Evolutionary conservation across 352 stramenopile genomes (phyloP).

Genomic region (Phytopythium vexans): DNA sequence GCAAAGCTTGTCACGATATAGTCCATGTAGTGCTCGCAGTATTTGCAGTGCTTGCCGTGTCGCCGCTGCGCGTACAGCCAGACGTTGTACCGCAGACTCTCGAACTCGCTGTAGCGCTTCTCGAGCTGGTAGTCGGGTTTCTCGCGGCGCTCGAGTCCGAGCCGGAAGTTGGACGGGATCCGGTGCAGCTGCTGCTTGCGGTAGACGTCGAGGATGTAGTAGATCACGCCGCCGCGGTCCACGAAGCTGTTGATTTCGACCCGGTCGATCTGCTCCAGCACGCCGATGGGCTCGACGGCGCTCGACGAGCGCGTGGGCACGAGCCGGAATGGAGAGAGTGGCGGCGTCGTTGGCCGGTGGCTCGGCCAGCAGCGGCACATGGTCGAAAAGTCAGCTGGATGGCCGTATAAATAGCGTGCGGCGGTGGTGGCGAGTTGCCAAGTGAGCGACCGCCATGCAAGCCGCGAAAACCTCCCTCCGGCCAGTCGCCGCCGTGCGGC

Average conservation of each 20-base stretch:
- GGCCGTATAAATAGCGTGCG: slow-evolving; percentile 5
- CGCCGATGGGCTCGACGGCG: slow-evolving; percentile 29
- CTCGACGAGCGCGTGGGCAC: slow-evolving; percentile 32
- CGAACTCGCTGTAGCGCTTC: slow-evolving; percentile 27
- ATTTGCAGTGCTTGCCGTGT: slow-evolving; percentile 19
- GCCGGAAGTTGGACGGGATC: slow-evolving; percentile 13
- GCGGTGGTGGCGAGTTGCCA: not conserved
- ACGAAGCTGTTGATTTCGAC: slow-evolving; percentile 41
- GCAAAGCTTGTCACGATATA: slow-evolving; percentile 39
- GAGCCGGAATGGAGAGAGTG: slow-evolving; percentile 29
- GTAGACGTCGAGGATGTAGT: slow-evolving; percentile 53
- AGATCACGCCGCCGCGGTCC: slow-evolving; percentile 28
- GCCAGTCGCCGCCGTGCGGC: too few relatives aligned
- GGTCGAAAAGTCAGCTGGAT: not conserved
- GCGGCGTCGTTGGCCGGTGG: slow-evolving; percentile 21
- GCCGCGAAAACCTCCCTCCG: too few relatives aligned
- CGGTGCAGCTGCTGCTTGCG: slow-evolving; percentile 34
- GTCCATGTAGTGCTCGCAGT: slow-evolving; percentile 34
- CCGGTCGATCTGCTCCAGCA: slow-evolving; percentile 41
- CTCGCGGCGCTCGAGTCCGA: slow-evolving; percentile 8
- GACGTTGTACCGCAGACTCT: slow-evolving; percentile 27
- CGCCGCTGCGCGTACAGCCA: slow-evolving; percentile 19
- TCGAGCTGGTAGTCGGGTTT: slow-evolving; percentile 30
- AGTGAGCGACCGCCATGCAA: not conserved
- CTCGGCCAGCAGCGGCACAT: slow-evolving; percentile 27